A percentile compares a stretch with the other conserved stretches of the same genome.
Evolutionary conservation across 306 rosid species (phyloP).

Genomic region (Ormosia semicastrata): DNA sequence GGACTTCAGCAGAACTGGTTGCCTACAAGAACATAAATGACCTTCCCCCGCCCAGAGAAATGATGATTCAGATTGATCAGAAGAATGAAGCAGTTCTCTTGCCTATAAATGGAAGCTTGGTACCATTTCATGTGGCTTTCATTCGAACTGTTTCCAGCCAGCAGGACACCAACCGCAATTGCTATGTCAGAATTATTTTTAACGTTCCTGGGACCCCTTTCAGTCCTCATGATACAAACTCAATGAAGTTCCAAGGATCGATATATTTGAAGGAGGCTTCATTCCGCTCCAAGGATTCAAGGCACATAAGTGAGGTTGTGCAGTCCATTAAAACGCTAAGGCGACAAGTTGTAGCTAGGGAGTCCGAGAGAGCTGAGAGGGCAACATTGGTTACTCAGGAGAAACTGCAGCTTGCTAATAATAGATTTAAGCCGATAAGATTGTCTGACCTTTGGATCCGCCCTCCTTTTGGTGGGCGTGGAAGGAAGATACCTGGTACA

Average conservation of each 20-base stretch:
- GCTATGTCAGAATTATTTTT: conserved; percentile 73
- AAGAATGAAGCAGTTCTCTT: conserved; percentile 80
- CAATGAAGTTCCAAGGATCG: conserved; percentile 70
- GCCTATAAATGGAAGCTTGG: conserved; percentile 93
- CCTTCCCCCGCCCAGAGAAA: conserved; percentile 66
- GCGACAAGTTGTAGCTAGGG: conserved; percentile 84
- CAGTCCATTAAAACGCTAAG: conserved; percentile 83
- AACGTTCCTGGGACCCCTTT: conserved; percentile 93
- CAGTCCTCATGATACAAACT: conserved; percentile 72
- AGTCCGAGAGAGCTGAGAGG: conserved; percentile 96
- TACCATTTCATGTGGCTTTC: conserved; percentile 90
- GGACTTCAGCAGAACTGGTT: conserved; percentile 58
- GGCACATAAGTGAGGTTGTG: conserved; percentile 84
- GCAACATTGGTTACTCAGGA: conserved; percentile 97
- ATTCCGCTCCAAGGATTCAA: conserved; percentile 87
- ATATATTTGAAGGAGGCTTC: conserved; percentile 91
- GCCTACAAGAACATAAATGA: conserved; percentile 91
- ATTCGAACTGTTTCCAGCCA: conserved; percentile 80
- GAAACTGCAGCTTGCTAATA: conserved; percentile 85
- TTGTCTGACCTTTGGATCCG: conserved; percentile 91
- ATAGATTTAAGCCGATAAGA: conserved; percentile 82
- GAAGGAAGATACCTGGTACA: conserved; percentile 85
- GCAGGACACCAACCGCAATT: conserved; percentile 55
- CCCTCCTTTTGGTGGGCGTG: conserved; percentile 92
- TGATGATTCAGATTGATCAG: conserved; percentile 96